Percentiles rank a stretch among this genome's conserved stretches.
phyloP scores from a whole-genome alignment of 768 basidiomycete genomes.

The Saitozyma sp. region DNA sequence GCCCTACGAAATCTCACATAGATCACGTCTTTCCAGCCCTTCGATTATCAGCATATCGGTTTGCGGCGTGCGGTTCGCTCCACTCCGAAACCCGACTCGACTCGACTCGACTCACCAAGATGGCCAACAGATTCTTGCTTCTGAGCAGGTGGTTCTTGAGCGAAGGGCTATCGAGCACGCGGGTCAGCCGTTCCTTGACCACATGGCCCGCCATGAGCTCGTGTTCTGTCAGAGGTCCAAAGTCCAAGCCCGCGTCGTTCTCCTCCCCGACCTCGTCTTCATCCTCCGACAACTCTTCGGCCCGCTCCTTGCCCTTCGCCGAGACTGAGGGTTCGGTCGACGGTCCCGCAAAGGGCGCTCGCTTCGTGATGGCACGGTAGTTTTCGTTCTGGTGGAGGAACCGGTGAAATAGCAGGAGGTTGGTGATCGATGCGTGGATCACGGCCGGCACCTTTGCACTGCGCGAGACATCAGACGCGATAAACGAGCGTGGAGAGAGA shows the following conservation, averaged over 20 bases:
- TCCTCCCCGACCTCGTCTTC: slow-evolving; percentile 3
- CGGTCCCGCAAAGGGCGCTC: slow-evolving; percentile 1
- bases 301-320: background rate
- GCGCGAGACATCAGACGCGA: slow-evolving; percentile 4
- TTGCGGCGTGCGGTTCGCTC: too few relatives aligned
- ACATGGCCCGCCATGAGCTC: slow-evolving; percentile 36
- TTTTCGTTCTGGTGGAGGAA: slow-evolving; percentile 36
- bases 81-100: background rate
- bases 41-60: slow-evolving; percentile 2
- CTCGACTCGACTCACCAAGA: slow-evolving; percentile 25
- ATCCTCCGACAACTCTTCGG: background rate
- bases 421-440: slow-evolving; percentile 33
- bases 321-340: background rate
- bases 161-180: slow-evolving; percentile 35
- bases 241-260: slow-evolving; percentile 10
- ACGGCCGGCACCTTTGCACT: slow-evolving; percentile 39
- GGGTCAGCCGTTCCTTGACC: slow-evolving; percentile 35
- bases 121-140: slow-evolving; percentile 18
- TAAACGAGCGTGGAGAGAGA: too few relatives aligned
- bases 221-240: slow-evolving; percentile 26
- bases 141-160: slow-evolving; percentile 39
- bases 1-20: slow-evolving; percentile 28
- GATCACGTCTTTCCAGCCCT: slow-evolving; percentile 33
- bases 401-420: slow-evolving; percentile 34
- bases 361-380: slow-evolving; percentile 26